Evolutionary conservation across 148 eudicot genomes (phyloP).

Genomic region (Cornus suecica): DNA sequence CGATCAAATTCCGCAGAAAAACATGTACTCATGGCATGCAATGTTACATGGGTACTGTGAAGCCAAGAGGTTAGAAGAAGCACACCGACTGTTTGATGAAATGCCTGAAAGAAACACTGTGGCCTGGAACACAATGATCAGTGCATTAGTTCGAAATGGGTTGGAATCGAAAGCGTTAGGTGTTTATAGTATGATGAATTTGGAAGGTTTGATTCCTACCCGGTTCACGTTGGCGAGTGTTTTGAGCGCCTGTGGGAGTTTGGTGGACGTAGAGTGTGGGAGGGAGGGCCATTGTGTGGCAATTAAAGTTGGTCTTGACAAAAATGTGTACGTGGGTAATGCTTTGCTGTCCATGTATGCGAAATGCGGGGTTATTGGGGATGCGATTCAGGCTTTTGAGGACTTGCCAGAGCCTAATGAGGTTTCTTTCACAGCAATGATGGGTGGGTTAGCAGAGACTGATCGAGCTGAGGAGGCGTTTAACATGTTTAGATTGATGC

Average conservation of each 20-base stretch:
- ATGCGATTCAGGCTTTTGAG: slow-evolving; percentile 50
- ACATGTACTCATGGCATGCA: slow-evolving; percentile 64
- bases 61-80: slow-evolving; percentile 28
- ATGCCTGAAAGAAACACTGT: slow-evolving; percentile 67
- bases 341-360: slow-evolving; percentile 75
- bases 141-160: slow-evolving; percentile 41
- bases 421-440: slow-evolving; percentile 79
- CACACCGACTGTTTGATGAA: slow-evolving; percentile 45
- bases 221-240: slow-evolving; percentile 73
- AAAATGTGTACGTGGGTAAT: slow-evolving; percentile 66
- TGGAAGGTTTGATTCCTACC: slow-evolving; percentile 59
- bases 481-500: slow-evolving; percentile 55
- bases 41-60: slow-evolving; percentile 52
- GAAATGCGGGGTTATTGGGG: slow-evolving; percentile 42
- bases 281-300: slow-evolving; percentile 56
- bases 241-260: slow-evolving; percentile 68
- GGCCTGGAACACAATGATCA: slow-evolving; percentile 75
- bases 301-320: slow-evolving; percentile 50
- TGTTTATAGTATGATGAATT: slow-evolving; percentile 41
- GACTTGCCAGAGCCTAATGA: slow-evolving; percentile 63
- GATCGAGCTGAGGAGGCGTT: slow-evolving; percentile 59
- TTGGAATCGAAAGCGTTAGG: slow-evolving; percentile 44
- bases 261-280: slow-evolving; percentile 40
- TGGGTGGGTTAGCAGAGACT: slow-evolving; percentile 52
- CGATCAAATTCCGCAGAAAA: slow-evolving; percentile 46